Evolutionary conservation across 495 filamentous ascomycete species (phyloP), one percentile per base, ranked within the genome.

Genomic region (Monascus purpureus): DNA sequence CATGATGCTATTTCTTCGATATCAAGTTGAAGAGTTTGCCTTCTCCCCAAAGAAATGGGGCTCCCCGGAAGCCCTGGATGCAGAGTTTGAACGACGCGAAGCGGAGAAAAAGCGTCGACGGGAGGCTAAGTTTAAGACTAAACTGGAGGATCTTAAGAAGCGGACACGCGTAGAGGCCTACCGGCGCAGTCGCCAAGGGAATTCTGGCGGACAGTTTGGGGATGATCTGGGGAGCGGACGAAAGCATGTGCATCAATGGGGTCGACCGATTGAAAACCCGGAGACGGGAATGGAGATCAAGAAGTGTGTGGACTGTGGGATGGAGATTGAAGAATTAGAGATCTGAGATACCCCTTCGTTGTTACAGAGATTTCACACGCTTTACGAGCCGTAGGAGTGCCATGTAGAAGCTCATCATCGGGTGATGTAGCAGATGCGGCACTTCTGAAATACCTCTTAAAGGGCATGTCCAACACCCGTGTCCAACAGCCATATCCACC

Each of bases 281-380:
- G 80, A 87, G 28, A 72, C 65, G 1, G 92, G 86, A 0, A 70
- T 80, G 47, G 78, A 67, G 13, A 75, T 81, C 28, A 92, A 86
- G 67, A 84, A 72, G 2, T 96, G 90, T 53, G 67, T 78, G 32
- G 79, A 75, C 19, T 99, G 92, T 57, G 82, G 83, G 14, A 93
- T 96, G 82, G 87, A 96, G 59, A 80, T 95, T 31, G 92, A 99
- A 49, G 92, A 96, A 57, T 49, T 95, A 49, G 86, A 92, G 49
- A 80, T 96, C 40, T 94, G 23, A 78, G 20, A 22, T 22, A 22
- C 20, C 20, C 20, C 9, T 22, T n/a, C n/a, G n/a, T n/a, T n/a
- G n/a, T n/a, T n/a, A n/a, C n/a, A n/a, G n/a, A n/a, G n/a, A n/a
- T n/a, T n/a, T n/a, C n/a, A n/a, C n/a, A n/a, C n/a, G n/a, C n/a